phyloP scores from a whole-genome alignment of 140 eudicot genomes.

The Bidens hawaiensis region DNA sequence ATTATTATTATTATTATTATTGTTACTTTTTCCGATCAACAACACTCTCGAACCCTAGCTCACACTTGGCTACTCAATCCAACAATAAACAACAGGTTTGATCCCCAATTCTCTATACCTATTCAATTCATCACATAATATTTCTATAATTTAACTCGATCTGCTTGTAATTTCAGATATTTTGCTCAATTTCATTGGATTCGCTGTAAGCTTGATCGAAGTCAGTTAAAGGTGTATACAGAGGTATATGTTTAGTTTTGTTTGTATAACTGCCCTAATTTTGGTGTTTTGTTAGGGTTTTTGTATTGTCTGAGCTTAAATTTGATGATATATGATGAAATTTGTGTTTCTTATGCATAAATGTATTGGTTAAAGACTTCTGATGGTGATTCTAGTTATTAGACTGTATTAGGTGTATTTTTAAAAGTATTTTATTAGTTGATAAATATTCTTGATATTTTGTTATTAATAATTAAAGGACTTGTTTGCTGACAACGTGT shows the following conservation, averaged over 20 bases:
- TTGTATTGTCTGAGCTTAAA: slow-evolving; percentile 4
- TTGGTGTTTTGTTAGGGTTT: neutral
- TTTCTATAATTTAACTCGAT: slow-evolving; percentile 8
- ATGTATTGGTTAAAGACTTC: slow-evolving; percentile 5
- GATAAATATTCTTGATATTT: neutral
- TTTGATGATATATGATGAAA: slow-evolving; percentile 1
- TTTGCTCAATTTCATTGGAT: neutral
- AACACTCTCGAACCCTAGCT: slow-evolving; percentile 27
- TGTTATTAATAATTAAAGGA: neutral
- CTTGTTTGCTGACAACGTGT: neutral
- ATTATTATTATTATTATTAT: slow-evolving; percentile 15
- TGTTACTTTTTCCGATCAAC: slow-evolving; percentile 16
- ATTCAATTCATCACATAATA: slow-evolving; percentile 5
- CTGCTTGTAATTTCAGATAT: slow-evolving; percentile 8
- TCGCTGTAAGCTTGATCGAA: slow-evolving; percentile 10
- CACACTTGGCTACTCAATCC: slow-evolving; percentile 12
- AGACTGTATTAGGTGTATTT: slow-evolving; percentile 7
- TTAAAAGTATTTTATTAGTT: neutral
- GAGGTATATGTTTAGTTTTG: slow-evolving; percentile 10
- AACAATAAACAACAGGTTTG: neutral
- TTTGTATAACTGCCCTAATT: slow-evolving; percentile 3
- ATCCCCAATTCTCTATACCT: neutral
- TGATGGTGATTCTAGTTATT: neutral
- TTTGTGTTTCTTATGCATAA: neutral
- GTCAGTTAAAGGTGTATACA: neutral